These are phyloP conservation scores for Noccaea caerulescens DNA, from an alignment of 345 rosid genomes.

Conservation along the genomic window DNA sequence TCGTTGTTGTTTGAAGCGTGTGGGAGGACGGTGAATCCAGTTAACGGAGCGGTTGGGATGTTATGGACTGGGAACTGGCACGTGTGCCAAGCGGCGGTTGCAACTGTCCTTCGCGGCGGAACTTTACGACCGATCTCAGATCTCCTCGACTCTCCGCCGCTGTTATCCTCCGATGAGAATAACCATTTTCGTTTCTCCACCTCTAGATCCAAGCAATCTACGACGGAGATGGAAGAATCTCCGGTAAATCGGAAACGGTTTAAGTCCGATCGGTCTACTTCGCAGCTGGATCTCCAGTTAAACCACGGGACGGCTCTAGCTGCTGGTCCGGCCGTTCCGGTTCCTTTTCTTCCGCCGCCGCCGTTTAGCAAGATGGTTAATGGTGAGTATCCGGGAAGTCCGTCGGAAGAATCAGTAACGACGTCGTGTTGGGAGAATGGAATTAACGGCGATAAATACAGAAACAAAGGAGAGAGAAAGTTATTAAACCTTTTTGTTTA, in stretches of 20 bases:
- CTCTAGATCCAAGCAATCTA: conserved; percentile 58
- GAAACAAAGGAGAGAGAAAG: conserved; percentile 29
- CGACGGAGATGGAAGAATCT: conserved; percentile 36
- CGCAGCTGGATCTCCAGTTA: conserved; percentile 17
- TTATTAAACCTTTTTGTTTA: conserved; percentile 59
- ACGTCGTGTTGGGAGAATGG: conserved; percentile 73
- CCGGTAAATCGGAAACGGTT: conserved; percentile 11
- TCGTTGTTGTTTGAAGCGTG: conserved; percentile 72
- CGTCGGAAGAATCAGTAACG: conserved; percentile 86
- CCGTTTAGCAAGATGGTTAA: conserved; percentile 35
- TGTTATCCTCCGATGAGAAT: conserved; percentile 56
- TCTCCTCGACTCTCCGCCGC: conserved; percentile 41
- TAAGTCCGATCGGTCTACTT: conserved; percentile 15
- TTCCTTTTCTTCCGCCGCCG: conserved; percentile 29
- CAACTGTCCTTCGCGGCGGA: conserved; percentile 63
- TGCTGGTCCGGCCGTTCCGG: conserved; percentile 7
- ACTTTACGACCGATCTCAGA: conserved; percentile 47
- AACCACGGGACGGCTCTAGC: conserved; percentile 22
- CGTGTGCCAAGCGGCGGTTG: conserved; percentile 59
- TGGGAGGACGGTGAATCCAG: conserved; percentile 67
- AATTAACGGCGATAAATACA: conserved; percentile 39
- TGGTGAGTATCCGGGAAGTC: conserved; percentile 58
- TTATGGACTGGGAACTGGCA: conserved; percentile 72
- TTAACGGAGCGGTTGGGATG: conserved; percentile 70
- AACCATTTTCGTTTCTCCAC: conserved; percentile 50